Evolutionary conservation across 352 stramenopile genomes (phyloP).

Genomic region (Globisporangium heterothallicum): DNA sequence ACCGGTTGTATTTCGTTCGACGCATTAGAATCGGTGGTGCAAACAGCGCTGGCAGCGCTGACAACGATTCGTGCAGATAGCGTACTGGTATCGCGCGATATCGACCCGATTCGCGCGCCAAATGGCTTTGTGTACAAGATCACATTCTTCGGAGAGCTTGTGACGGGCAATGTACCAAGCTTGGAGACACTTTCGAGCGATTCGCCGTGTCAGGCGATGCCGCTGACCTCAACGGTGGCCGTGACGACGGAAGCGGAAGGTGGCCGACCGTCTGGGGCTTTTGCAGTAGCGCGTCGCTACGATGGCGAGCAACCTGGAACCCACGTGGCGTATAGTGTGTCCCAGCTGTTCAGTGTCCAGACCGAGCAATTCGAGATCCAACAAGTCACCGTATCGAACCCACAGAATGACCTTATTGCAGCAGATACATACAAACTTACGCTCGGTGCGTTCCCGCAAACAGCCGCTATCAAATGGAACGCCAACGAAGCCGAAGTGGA

Average conservation of each 20-base stretch:
- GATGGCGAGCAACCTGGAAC: constrained; percentile 38
- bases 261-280: constrained; percentile 21
- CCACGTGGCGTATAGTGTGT: constrained; percentile 51
- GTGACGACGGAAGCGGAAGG: constrained; percentile 21
- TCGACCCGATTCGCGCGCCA: constrained; percentile 28
- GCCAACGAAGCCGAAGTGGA: constrained; percentile 42
- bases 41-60: constrained; percentile 23
- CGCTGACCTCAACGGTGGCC: constrained; percentile 19
- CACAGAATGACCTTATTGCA: constrained; percentile 26
- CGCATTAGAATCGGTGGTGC: constrained; percentile 15
- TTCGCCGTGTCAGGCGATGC: constrained; percentile 16
- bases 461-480: constrained; percentile 50
- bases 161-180: constrained; percentile 43
- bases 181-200: constrained; percentile 18
- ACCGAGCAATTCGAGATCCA: constrained; percentile 70
- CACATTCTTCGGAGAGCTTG: constrained; percentile 59
- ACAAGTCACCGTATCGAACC: constrained; percentile 46
- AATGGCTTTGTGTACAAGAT: constrained; percentile 59
- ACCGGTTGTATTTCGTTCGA: constrained; percentile 39
- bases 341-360: constrained; percentile 66
- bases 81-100: constrained; percentile 45
- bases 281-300: constrained; percentile 48
- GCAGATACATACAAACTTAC: constrained; percentile 36
- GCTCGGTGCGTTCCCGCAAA: constrained; percentile 21
- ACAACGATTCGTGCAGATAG: constrained; percentile 27